Evolutionary conservation across 345 rosid genomes (phyloP).

Genomic region (Anastatica hierochuntica): DNA sequence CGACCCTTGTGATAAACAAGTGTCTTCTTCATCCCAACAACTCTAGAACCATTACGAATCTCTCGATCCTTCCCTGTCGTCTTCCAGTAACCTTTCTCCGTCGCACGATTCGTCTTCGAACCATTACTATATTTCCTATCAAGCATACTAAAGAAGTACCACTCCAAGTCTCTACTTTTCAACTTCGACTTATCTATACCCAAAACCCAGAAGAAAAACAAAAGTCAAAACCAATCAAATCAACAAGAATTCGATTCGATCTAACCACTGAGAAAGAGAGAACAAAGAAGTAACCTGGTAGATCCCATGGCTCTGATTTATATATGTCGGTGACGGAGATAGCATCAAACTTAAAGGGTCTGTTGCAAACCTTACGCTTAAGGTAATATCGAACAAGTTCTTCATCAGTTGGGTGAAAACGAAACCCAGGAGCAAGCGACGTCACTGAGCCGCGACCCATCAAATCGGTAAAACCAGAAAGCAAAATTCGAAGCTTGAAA

Average conservation of each 20-base stretch:
- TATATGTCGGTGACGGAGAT: slow-evolving; percentile 77
- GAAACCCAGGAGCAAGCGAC: slow-evolving; percentile 89
- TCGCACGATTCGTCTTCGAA: slow-evolving; percentile 83
- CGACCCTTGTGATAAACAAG: slow-evolving; percentile 85
- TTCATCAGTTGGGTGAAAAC: slow-evolving; percentile 94
- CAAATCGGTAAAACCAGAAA: not conserved
- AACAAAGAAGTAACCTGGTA: slow-evolving; percentile 44
- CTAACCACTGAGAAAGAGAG: not conserved
- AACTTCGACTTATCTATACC: slow-evolving; percentile 61
- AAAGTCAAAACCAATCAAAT: not conserved
- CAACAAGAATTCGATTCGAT: not conserved
- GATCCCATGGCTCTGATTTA: slow-evolving; percentile 95
- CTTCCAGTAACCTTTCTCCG: slow-evolving; percentile 96
- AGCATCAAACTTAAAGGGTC: slow-evolving; percentile 59
- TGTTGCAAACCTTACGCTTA: slow-evolving; percentile 62
- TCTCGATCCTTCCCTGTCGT: slow-evolving; percentile 90
- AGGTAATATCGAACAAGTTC: slow-evolving; percentile 84
- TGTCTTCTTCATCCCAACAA: slow-evolving; percentile 95
- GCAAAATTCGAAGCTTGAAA: not conserved
- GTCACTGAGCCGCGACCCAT: slow-evolving; percentile 54
- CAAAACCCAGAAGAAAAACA: not conserved
- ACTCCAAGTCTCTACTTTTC: slow-evolving; percentile 85
- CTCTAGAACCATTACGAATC: slow-evolving; percentile 31
- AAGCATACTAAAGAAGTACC: slow-evolving; percentile 81
- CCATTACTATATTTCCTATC: slow-evolving; percentile 89